A percentile compares a stretch with the other conserved stretches of the same genome.
Evolutionary conservation across 345 rosid genomes (phyloP).

Genomic region (Eucalyptus sideroxylon): DNA sequence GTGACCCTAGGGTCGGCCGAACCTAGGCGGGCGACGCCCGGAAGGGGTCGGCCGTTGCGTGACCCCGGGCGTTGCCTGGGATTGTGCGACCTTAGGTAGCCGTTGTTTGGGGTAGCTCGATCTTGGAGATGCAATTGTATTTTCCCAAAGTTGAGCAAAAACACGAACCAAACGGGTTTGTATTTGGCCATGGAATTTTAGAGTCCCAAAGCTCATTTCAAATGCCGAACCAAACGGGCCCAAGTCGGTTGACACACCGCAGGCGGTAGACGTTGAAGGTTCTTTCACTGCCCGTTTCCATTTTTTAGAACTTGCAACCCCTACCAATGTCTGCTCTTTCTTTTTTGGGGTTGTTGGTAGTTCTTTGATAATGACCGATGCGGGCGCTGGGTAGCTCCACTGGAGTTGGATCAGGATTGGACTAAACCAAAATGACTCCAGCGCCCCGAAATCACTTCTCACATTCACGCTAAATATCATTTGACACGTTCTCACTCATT

Average conservation of each 20-base stretch:
- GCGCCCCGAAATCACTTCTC: background rate
- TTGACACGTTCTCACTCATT: background rate
- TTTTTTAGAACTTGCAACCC: background rate
- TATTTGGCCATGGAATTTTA: too few species aligned
- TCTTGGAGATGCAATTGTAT: too few species aligned
- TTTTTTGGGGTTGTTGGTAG: background rate
- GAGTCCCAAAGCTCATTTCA: too few species aligned
- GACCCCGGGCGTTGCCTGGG: too few species aligned
- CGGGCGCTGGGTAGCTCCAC: background rate
- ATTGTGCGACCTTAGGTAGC: too few species aligned
- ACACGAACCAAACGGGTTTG: too few species aligned
- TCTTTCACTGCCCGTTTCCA: background rate
- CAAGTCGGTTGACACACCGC: background rate
- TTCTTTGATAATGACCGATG: background rate
- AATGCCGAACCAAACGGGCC: too few species aligned
- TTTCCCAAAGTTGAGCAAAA: too few species aligned
- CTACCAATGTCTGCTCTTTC: background rate
- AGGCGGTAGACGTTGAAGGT: background rate
- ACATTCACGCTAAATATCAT: background rate
- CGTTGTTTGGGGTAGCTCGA: too few species aligned
- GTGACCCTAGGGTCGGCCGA: rapidly evolving
- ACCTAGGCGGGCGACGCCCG: rapidly evolving
- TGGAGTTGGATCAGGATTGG: background rate
- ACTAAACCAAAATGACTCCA: background rate
- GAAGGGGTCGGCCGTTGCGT: rapidly evolving